Evolutionary conservation across 2,329 filamentous ascomycete genomes (phyloP).

Genomic region (Dichotomopilus funicola): DNA sequence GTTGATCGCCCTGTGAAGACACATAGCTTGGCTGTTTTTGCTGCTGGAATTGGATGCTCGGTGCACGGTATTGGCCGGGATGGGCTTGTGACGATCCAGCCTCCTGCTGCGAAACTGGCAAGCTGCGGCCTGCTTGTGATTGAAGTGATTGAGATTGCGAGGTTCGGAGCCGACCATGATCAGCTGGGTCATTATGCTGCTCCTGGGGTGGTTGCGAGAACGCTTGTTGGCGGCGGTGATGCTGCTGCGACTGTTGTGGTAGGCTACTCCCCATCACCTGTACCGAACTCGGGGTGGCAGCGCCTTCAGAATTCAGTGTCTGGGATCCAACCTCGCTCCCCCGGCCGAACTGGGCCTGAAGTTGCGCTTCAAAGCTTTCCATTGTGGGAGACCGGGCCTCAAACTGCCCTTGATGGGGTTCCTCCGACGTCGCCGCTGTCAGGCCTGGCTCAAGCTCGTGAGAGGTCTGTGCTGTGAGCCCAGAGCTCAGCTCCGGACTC

Average conservation of each 20-base stretch:
- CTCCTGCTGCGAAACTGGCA: conserved; percentile 21
- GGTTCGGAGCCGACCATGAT: conserved; percentile 19
- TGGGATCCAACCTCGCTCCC: conserved; percentile 19
- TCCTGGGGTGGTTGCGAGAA: conserved; percentile 16
- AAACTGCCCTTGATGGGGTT: conserved; percentile 22
- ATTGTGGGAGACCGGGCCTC: conserved; percentile 24
- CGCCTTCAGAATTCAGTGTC: conserved; percentile 12
- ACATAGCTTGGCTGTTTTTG: conserved; percentile 14
- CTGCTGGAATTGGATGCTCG: conserved; percentile 16
- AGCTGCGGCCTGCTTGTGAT: conserved; percentile 19
- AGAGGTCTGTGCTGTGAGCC: background rate
- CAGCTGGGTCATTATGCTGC: conserved; percentile 18
- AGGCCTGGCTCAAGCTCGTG: conserved; percentile 5
- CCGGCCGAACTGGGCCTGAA: conserved; percentile 26
- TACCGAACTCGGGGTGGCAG: conserved; percentile 7
- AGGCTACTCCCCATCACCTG: conserved; percentile 14
- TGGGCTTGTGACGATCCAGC: conserved; percentile 15
- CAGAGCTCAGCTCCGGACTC: background rate
- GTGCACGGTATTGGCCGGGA: conserved; percentile 17
- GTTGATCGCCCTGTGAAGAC: conserved; percentile 16
- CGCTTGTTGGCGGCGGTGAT: conserved; percentile 4
- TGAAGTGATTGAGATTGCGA: conserved; percentile 18
- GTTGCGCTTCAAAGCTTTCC: conserved; percentile 26
- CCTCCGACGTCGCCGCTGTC: conserved; percentile 16
- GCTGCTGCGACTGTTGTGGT: conserved; percentile 12